phyloP scores from a whole-genome alignment of 2,329 filamentous ascomycete species.

The Cadophora gregata region DNA sequence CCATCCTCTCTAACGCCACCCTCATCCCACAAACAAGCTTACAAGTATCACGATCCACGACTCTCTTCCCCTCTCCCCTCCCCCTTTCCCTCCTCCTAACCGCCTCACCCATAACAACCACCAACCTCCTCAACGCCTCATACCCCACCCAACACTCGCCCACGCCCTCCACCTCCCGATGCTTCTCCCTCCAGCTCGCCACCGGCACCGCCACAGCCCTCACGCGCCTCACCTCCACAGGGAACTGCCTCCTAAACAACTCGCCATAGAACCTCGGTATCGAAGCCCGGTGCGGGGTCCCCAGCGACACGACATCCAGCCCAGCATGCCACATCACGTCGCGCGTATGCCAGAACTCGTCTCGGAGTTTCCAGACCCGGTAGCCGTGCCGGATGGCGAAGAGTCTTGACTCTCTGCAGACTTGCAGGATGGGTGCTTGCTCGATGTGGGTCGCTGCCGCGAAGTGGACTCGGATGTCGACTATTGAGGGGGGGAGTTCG shows the following conservation, averaged over 20 bases:
- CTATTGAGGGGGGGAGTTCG: background rate
- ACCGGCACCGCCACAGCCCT: constrained; percentile 6
- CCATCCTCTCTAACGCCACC: background rate
- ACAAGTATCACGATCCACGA: constrained; percentile 1
- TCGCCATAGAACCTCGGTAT: constrained; percentile 13
- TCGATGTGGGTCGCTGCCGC: background rate
- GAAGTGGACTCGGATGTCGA: constrained; percentile 14
- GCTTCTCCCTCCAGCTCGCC: constrained; percentile 6
- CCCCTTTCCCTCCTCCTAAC: background rate
- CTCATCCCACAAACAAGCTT: background rate
- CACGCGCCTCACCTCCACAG: constrained; percentile 5
- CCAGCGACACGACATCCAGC: constrained; percentile 2
- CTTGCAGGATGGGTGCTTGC: background rate
- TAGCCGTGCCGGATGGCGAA: constrained; percentile 4
- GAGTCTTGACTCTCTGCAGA: background rate
- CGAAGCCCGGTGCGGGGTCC: constrained; percentile 3
- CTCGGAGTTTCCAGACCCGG: background rate
- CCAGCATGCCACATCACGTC: constrained; percentile 15
- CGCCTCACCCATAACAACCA: constrained; percentile 1
- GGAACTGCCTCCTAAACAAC: constrained; percentile 11
- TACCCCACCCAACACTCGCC: constrained; percentile 8
- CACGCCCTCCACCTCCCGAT: background rate
- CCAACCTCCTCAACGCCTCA: background rate
- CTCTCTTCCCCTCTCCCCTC: background rate
- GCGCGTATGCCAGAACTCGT: constrained; percentile 7